Evolutionary conservation across 768 basidiomycete genomes (phyloP).

Genomic region (Dioszegia crocea): DNA sequence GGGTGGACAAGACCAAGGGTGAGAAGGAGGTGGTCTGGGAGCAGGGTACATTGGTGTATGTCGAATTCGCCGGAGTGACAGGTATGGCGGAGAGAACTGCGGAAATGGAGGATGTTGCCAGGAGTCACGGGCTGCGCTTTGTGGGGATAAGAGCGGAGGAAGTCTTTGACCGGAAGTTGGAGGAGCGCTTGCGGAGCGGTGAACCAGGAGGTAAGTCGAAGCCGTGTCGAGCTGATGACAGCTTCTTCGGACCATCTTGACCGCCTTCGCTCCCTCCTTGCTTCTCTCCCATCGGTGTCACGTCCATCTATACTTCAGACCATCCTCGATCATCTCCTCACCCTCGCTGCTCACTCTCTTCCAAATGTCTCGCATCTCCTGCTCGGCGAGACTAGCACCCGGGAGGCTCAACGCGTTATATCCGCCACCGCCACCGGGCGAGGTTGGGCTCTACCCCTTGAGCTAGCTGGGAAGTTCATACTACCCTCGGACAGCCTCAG

Average conservation of each 20-base stretch:
- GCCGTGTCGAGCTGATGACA: slow-evolving; percentile 14
- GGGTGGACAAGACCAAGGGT: slow-evolving; percentile 32
- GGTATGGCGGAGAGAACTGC: slow-evolving; percentile 19
- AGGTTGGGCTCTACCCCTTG: slow-evolving; percentile 45
- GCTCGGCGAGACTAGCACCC: slow-evolving; percentile 44
- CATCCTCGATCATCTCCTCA: slow-evolving; percentile 38
- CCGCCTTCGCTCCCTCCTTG: slow-evolving; percentile 31
- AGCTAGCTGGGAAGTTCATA: slow-evolving; percentile 20
- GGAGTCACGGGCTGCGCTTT: slow-evolving; percentile 15
- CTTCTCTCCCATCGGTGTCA: slow-evolving; percentile 38
- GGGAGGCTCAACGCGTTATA: slow-evolving; percentile 45
- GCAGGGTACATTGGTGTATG: slow-evolving; percentile 40
- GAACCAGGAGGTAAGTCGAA: not conserved
- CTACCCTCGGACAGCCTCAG: not conserved
- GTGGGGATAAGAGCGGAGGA: slow-evolving; percentile 40
- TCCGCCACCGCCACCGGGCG: slow-evolving; percentile 39
- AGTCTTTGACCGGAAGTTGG: slow-evolving; percentile 30
- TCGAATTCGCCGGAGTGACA: slow-evolving; percentile 40
- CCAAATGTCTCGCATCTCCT: slow-evolving; percentile 42
- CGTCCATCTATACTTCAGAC: slow-evolving; percentile 40
- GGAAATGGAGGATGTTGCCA: slow-evolving; percentile 15
- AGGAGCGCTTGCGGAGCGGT: not conserved
- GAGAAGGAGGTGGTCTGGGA: slow-evolving; percentile 39
- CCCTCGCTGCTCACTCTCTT: slow-evolving; percentile 17
- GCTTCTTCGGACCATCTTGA: slow-evolving; percentile 16